A percentile compares a stretch with the other conserved stretches of the same genome.
Evolutionary conservation across 371 early-diverging fungal genomes (phyloP).

Genomic region (Mortierella sp.): DNA sequence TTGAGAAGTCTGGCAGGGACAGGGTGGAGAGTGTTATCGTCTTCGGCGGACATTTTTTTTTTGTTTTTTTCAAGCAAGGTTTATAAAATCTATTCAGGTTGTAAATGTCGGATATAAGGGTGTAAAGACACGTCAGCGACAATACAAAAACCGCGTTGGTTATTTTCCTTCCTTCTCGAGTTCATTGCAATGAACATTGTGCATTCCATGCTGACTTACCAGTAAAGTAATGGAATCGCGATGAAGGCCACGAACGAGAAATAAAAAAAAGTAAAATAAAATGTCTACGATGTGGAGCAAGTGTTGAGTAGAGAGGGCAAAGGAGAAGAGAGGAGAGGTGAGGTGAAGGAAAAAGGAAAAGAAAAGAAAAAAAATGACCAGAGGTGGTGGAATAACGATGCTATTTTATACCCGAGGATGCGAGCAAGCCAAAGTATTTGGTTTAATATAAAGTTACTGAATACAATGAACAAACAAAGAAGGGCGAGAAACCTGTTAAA

Average conservation of each 20-base stretch:
- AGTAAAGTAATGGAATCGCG: neutral
- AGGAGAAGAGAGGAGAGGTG: neutral
- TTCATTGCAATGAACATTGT: conserved; percentile 1
- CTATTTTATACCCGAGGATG: conserved; percentile 6
- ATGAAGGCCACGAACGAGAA: neutral
- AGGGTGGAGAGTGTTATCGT: conserved; percentile 55
- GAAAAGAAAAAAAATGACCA: neutral
- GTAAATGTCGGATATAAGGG: neutral
- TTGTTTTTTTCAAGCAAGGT: neutral
- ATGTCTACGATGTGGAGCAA: neutral
- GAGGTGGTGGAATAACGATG: neutral
- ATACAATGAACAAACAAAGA: too few species aligned
- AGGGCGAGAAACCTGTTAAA: too few species aligned
- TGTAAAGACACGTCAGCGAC: neutral
- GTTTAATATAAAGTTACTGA: neutral
- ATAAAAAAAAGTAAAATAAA: neutral
- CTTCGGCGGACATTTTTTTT: conserved; percentile 23
- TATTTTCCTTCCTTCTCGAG: neutral
- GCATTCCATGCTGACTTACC: conserved; percentile 1
- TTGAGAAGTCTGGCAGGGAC: conserved; percentile 70
- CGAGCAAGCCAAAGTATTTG: neutral
- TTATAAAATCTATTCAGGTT: neutral
- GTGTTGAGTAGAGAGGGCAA: neutral
- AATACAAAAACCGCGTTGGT: too few species aligned
- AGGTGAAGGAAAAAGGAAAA: neutral